These are phyloP conservation scores for Phytopythium ostracodes DNA, from an alignment of 352 stramenopile genomes.

Conservation along the genomic window DNA sequence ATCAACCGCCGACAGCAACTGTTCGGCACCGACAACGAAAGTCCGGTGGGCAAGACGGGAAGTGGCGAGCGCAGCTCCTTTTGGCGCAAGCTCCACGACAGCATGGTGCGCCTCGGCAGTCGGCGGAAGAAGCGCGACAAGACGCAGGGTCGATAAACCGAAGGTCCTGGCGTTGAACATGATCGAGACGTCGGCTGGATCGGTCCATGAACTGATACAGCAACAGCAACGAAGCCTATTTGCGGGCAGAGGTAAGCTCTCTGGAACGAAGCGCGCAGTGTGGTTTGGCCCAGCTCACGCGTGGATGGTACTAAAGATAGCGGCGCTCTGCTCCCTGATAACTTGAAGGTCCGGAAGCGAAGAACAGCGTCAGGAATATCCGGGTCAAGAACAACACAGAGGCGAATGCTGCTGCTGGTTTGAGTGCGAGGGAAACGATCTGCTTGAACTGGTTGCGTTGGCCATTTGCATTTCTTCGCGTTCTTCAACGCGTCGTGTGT, in stretches of 20 bases:
- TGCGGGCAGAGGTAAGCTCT: not conserved
- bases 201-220: too few relatives aligned
- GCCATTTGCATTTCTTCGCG: not conserved
- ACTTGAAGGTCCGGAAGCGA: not conserved
- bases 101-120: constrained; percentile 61
- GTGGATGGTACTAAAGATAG: not conserved
- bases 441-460: constrained; percentile 5
- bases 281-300: not conserved
- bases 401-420: not conserved
- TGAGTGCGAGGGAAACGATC: constrained; percentile 2
- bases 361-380: not conserved
- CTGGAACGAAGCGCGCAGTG: not conserved
- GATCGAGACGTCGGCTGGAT: not conserved
- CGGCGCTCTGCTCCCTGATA: not conserved
- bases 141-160: not conserved
- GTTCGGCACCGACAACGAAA: constrained; percentile 64
- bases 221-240: too few relatives aligned
- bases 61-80: constrained; percentile 45
- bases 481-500: not conserved
- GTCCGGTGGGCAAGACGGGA: constrained; percentile 26
- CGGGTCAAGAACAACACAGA: not conserved
- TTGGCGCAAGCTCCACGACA: constrained; percentile 71
- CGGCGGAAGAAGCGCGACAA: constrained; percentile 40
- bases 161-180: not conserved
- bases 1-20: constrained; percentile 61